These are phyloP conservation scores for Aquilaria sinensis DNA, from an alignment of 345 rosid species.

Conservation along the genomic window DNA sequence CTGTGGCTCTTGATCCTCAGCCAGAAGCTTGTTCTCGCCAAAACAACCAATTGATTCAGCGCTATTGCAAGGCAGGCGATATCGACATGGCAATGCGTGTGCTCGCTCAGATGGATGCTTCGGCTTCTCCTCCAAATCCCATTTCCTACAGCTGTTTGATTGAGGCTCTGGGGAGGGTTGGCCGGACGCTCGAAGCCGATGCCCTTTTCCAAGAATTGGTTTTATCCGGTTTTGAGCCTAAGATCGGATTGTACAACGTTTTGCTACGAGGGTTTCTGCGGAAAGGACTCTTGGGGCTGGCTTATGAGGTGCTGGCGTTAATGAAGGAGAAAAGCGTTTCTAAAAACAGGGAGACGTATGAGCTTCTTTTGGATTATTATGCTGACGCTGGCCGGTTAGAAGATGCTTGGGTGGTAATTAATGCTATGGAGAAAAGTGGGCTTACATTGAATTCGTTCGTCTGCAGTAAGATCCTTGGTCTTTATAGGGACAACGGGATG, in stretches of 20 bases:
- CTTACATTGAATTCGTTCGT: slow-evolving; percentile 36
- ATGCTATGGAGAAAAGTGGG: slow-evolving; percentile 44
- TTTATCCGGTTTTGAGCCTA: slow-evolving; percentile 28
- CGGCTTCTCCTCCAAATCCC: slow-evolving; percentile 32
- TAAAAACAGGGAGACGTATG: slow-evolving; percentile 36
- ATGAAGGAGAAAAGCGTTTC: slow-evolving; percentile 30
- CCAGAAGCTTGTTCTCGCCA: too few relatives aligned
- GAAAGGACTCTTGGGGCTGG: slow-evolving; percentile 50
- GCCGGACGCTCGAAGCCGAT: slow-evolving; percentile 62
- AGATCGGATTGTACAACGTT: slow-evolving; percentile 28
- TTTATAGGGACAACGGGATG: slow-evolving; percentile 74
- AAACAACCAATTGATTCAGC: slow-evolving; percentile 38
- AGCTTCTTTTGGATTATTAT: slow-evolving; percentile 49
- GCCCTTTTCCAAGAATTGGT: slow-evolving; percentile 48
- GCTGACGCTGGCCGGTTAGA: slow-evolving; percentile 56
- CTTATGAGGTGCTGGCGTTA: slow-evolving; percentile 27
- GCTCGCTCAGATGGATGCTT: slow-evolving; percentile 45
- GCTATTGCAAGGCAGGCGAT: slow-evolving; percentile 36
- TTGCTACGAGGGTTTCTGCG: slow-evolving; percentile 48
- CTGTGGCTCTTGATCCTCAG: too few relatives aligned
- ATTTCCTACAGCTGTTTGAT: slow-evolving; percentile 36
- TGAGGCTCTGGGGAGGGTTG: slow-evolving; percentile 35
- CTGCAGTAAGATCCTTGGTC: slow-evolving; percentile 47
- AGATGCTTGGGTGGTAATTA: slow-evolving; percentile 51
- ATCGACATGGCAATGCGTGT: slow-evolving; percentile 44